A percentile compares a stretch with the other conserved stretches of the same genome.
Evolutionary conservation across 495 filamentous ascomycete species (phyloP).

Genomic region (Podospora sp.): DNA sequence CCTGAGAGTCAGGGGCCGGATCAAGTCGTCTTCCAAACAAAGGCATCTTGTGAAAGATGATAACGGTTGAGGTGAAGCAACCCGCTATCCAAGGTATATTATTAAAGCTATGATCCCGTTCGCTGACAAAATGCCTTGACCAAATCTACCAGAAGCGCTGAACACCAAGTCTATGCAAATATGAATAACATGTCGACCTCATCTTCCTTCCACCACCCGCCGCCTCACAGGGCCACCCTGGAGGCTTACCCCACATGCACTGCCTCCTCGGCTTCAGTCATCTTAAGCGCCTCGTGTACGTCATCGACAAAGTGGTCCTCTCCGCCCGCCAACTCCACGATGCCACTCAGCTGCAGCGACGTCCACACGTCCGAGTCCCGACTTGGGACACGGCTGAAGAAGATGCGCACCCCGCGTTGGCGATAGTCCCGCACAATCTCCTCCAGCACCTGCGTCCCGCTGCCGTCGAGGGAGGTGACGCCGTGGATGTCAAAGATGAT

Average conservation of each 20-base stretch:
- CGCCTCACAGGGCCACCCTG: no score
- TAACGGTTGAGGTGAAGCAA: neutral
- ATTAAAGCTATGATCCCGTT: neutral
- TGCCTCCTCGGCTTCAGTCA: conserved; percentile 69
- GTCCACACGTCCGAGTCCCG: conserved; percentile 65
- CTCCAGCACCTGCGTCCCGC: conserved; percentile 83
- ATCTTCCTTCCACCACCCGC: no score
- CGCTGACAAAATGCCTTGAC: neutral
- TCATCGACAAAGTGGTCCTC: conserved; percentile 74
- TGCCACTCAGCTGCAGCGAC: conserved; percentile 77
- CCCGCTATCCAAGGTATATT: neutral
- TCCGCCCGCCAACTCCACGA: conserved; percentile 78
- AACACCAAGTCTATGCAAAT: neutral
- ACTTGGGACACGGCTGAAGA: conserved; percentile 78
- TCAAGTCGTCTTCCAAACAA: no score
- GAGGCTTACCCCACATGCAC: neutral
- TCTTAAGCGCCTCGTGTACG: conserved; percentile 79
- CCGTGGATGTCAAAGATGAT: conserved; percentile 97
- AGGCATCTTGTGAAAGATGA: neutral
- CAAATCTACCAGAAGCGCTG: neutral
- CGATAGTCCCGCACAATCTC: conserved; percentile 85
- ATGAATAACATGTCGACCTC: neutral
- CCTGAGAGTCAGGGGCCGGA: no score
- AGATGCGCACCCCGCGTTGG: conserved; percentile 73
- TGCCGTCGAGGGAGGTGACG: conserved; percentile 89